A percentile compares a stretch with the other conserved stretches of the same genome.
Evolutionary conservation across 1,284 basidiomycete species (phyloP).

Genomic region (Meripilus lineatus): DNA sequence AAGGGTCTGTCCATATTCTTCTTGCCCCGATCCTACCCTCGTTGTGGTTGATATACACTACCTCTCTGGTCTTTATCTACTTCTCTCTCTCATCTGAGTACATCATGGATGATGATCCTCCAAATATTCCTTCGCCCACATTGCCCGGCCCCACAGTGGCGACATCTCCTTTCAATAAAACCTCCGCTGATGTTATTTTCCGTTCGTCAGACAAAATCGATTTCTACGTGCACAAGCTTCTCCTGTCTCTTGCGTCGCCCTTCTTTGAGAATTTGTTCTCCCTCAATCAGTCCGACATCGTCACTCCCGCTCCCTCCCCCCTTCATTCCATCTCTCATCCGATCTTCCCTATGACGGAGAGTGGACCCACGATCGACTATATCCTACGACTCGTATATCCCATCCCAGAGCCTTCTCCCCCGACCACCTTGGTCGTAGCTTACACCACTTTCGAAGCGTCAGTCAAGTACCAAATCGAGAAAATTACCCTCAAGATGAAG

Average conservation of each 20-base stretch:
- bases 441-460: conserved; percentile 26
- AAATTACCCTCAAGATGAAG: conserved; percentile 11
- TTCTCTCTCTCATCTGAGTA: too few relatives aligned
- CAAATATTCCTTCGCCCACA: too few relatives aligned
- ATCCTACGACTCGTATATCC: conserved; percentile 24
- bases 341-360: conserved; percentile 11
- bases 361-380: conserved; percentile 14
- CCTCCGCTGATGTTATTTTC: conserved; percentile 1
- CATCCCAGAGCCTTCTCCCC: conserved; percentile 11
- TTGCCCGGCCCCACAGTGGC: too few relatives aligned
- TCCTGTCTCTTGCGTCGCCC: conserved; percentile 2
- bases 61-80: too few relatives aligned
- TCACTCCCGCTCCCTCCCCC: too few relatives aligned
- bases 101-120: too few relatives aligned
- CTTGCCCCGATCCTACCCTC: too few relatives aligned
- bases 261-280: conserved; percentile 5
- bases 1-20: too few relatives aligned
- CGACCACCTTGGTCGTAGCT: conserved; percentile 14
- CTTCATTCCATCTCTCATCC: too few relatives aligned
- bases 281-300: conserved; percentile 4
- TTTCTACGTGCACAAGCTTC: conserved; percentile 2
- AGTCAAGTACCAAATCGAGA: conserved; percentile 34
- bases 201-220: conserved; percentile 2
- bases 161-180: conserved; percentile 3
- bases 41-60: too few relatives aligned